These are phyloP conservation scores for Cicer yamashitae DNA, from an alignment of 306 rosid species.

Conservation along the genomic window DNA sequence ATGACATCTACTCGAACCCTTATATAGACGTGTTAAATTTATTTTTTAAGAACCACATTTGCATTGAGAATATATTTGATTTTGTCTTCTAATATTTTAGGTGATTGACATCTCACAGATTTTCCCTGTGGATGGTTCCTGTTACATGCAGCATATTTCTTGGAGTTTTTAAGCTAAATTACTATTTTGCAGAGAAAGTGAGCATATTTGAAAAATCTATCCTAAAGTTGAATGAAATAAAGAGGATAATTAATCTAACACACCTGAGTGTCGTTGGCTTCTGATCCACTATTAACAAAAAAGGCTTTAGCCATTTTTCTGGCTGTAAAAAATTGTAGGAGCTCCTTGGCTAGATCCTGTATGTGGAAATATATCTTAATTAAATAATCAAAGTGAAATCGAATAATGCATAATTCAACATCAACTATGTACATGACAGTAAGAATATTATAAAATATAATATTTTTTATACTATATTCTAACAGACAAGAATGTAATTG, in stretches of 20 bases:
- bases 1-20: conserved; percentile 22
- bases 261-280: conserved; percentile 99
- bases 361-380: conserved; percentile 39
- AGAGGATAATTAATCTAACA: conserved; percentile 35
- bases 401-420: conserved; percentile 19
- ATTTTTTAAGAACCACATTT: conserved; percentile 26
- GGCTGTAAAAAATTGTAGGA: conserved; percentile 78
- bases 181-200: conserved; percentile 18
- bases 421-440: conserved; percentile 27
- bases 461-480: too few relatives aligned
- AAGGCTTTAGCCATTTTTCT: conserved; percentile 87
- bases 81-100: conserved; percentile 31
- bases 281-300: conserved; percentile 92
- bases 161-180: conserved; percentile 23
- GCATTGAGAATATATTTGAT: conserved; percentile 30
- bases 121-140: conserved; percentile 1
- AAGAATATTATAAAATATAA: too few relatives aligned
- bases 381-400: conserved; percentile 31
- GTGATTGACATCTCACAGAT: conserved; percentile 14
- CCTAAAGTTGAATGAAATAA: conserved; percentile 26
- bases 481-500: neutral
- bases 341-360: conserved; percentile 90
- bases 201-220: conserved; percentile 15
- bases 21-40: neutral
- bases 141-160: neutral